Evolutionary conservation across 73 alveolate genomes (phyloP), one percentile per base, ranked within the genome.

Genomic region (Paramecium sonneborni): DNA sequence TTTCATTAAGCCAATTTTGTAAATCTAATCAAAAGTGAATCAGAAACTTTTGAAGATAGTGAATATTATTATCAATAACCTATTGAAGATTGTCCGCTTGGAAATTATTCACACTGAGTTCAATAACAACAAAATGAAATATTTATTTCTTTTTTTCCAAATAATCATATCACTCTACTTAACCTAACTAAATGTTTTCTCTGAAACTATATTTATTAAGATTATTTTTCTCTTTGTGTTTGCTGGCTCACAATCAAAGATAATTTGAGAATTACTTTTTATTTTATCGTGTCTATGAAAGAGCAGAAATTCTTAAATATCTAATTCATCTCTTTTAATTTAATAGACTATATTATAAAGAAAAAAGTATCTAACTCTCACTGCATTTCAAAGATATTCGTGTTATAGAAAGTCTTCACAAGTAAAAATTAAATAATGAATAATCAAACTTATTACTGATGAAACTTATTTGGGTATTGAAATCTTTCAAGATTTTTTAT

Each of bases 31-130:
- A 62, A 62, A 62, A 62, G 84, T 8, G 84, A 62, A 62, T 62
- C 84, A 26, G 84, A 62, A 62, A 62, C 84, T 62, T 62, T 62
- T 62, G 84, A 62, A 62, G 84, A 62, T 30, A 62, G 84, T 24
- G 84, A 62, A 62, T 62, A 11, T 32, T 7, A 1, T 62, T 62
- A 14, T 26, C 44, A 62, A 32, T 32, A 62, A 32, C 84, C 84
- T 26, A 8, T 30, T 62, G 44, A 26, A 23, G 84, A 62, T 11
- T 30, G 20, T 14, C 44, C 84, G 1, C 8, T 62, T 6, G 84
- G 26, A 62, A 32, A n/a, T 24, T 62, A 62, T 32, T 62, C 24
- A 30, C 44, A 26, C 20, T 62, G 84, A 62, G 24, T 26, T 30
- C 84, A 62, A 26, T 30, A 32, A 30, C 84, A 62, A 26, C 10